Conservation (phyloP, 257 asterid species). For the Asclepias syriaca region DNA sequence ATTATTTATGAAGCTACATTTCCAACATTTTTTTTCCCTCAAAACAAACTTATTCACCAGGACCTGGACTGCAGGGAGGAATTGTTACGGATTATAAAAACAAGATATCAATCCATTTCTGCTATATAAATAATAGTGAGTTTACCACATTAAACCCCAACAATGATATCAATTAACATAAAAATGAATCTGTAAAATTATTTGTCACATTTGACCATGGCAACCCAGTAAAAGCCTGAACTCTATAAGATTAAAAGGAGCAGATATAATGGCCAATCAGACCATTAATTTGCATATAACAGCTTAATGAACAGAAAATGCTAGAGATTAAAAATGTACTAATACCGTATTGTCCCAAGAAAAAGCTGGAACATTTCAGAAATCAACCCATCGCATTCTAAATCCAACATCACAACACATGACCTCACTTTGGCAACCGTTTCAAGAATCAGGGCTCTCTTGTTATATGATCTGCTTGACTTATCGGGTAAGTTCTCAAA, state of each 20-base stretch:
- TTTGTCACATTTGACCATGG: not conserved
- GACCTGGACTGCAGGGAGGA: not conserved
- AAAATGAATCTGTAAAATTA: not conserved
- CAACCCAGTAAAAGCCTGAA: not conserved
- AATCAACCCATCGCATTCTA: conserved; percentile 87
- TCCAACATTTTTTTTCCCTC: too few species aligned
- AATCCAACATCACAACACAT: conserved; percentile 94
- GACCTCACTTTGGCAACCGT: conserved; percentile 96
- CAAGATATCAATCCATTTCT: not conserved
- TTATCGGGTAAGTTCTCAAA: conserved; percentile 63
- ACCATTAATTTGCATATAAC: not conserved
- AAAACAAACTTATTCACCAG: not conserved
- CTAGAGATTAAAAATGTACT: not conserved
- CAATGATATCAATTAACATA: not conserved
- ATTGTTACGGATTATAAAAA: not conserved
- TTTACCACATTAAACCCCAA: not conserved
- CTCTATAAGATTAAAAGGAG: not conserved
- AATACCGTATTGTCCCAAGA: conserved; percentile 68
- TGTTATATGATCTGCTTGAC: conserved; percentile 67
- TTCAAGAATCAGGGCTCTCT: conserved; percentile 80
- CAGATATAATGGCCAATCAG: not conserved
- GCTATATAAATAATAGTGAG: not conserved
- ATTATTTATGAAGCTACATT: not conserved
- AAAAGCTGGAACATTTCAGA: conserved; percentile 87
- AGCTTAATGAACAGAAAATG: conserved; percentile 11